Percentiles rank a stretch among this genome's conserved stretches.
These are phyloP conservation scores for Betula pendula DNA, from an alignment of 306 rosid genomes.

Conservation along the genomic window DNA sequence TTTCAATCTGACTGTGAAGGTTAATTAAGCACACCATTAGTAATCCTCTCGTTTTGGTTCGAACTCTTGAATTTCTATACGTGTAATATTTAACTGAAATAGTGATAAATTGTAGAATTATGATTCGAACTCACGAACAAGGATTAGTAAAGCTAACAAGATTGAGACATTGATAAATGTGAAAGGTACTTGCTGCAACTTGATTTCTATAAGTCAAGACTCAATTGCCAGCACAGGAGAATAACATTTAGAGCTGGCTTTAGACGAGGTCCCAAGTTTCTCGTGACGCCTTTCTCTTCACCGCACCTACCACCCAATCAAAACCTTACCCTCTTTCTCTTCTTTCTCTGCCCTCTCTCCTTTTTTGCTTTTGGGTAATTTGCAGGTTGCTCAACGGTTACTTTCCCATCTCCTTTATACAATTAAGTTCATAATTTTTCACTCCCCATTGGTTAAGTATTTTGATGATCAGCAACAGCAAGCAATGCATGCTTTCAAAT, in stretches of 20 bases:
- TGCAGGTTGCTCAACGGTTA: constrained; percentile 12
- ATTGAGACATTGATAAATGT: constrained; percentile 1
- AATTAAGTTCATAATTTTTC: too few species aligned
- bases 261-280: constrained; percentile 36
- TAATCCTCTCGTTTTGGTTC: too few species aligned
- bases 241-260: constrained; percentile 9
- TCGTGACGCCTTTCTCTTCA: constrained; percentile 43
- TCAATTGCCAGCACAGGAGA: neutral
- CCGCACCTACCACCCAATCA: constrained; percentile 45
- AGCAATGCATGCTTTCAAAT: neutral
- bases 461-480: too few species aligned
- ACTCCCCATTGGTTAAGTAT: neutral
- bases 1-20: too few species aligned
- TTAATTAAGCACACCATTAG: too few species aligned
- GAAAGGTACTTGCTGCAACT: neutral
- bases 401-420: neutral
- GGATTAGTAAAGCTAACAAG: neutral
- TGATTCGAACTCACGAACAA: too few species aligned
- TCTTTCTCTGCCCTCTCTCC: neutral
- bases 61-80: too few species aligned
- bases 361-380: neutral
- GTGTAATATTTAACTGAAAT: too few species aligned
- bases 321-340: constrained; percentile 22
- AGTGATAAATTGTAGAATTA: too few species aligned
- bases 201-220: neutral